Evolutionary conservation across 805 yeast species (phyloP).

Genomic region (Saturnispora bothae): DNA sequence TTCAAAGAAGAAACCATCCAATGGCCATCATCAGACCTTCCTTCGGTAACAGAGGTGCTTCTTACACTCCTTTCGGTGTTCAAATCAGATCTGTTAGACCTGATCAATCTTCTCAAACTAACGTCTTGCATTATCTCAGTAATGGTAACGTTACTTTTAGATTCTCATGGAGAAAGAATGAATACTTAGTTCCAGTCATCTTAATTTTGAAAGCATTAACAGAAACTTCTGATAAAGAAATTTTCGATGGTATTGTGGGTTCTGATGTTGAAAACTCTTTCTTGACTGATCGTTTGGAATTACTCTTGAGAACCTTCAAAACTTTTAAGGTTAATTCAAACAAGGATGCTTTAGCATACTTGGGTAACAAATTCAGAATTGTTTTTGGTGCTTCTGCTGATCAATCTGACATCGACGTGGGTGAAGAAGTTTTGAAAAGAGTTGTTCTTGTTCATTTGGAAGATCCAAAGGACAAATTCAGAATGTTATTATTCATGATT

Average conservation of each 20-base stretch:
- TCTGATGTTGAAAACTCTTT: constrained; percentile 79
- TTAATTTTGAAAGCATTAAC: constrained; percentile 85
- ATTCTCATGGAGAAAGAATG: constrained; percentile 95
- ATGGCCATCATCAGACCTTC: constrained; percentile 96
- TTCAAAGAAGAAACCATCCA: constrained; percentile 94
- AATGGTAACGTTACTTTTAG: constrained; percentile 96
- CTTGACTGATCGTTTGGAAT: constrained; percentile 95
- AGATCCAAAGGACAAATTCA: constrained; percentile 68
- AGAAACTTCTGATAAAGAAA: constrained; percentile 89
- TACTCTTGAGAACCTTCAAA: constrained; percentile 81
- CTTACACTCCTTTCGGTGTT: constrained; percentile 82
- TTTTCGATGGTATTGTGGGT: constrained; percentile 94
- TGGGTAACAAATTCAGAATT: constrained; percentile 93
- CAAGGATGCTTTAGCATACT: constrained; percentile 82
- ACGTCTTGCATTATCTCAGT: constrained; percentile 88
- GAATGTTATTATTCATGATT: constrained; percentile 85
- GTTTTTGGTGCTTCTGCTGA: constrained; percentile 87
- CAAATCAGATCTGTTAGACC: constrained; percentile 92
- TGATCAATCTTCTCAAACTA: constrained; percentile 95
- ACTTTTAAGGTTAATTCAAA: constrained; percentile 66
- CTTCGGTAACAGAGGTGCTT: constrained; percentile 86
- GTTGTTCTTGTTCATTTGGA: constrained; percentile 85
- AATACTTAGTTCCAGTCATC: constrained; percentile 84
- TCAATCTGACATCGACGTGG: constrained; percentile 81
- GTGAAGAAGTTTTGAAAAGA: constrained; percentile 68